A percentile compares a stretch with the other conserved stretches of the same genome.
Evolutionary conservation across 345 rosid species (phyloP).

Genomic region (Salix brachista): DNA sequence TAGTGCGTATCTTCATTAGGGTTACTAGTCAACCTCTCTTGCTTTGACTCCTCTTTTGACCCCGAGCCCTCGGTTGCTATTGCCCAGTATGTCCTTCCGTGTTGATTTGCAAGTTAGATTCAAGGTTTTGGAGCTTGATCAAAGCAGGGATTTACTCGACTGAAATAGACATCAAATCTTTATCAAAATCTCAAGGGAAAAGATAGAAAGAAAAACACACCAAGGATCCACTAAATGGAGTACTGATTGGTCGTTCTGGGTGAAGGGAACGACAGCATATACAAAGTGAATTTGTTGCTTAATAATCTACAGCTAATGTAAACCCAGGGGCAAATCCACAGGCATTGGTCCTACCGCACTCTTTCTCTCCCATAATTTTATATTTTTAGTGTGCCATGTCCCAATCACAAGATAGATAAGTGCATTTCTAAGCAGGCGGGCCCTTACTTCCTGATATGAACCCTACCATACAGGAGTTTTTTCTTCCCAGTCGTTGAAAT

Average conservation of each 20-base stretch:
- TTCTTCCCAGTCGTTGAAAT: conserved; percentile 8
- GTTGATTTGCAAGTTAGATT: not conserved
- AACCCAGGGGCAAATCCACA: not conserved
- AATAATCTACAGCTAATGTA: not conserved
- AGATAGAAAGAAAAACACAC: not conserved
- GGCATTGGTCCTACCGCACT: conserved; percentile 10
- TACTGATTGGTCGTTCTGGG: conserved; percentile 5
- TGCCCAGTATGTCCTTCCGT: conserved; percentile 2
- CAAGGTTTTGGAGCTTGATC: conserved; percentile 6
- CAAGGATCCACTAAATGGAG: conserved; percentile 20
- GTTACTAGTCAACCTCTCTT: conserved; percentile 30
- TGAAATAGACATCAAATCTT: conserved; percentile 6
- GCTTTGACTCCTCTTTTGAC: conserved; percentile 26
- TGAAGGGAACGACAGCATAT: not conserved
- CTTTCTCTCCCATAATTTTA: not conserved
- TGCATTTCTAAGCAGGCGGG: not conserved
- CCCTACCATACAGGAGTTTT: not conserved
- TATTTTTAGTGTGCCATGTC: conserved; percentile 2
- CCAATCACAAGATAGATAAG: not conserved
- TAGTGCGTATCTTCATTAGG: conserved; percentile 22
- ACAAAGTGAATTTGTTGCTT: conserved; percentile 3
- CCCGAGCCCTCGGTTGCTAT: not conserved
- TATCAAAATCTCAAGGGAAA: not conserved
- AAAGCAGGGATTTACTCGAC: conserved; percentile 1
- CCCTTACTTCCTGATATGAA: conserved; percentile 1